Base-by-base conservation (phyloP, 1,284 basidiomycete species). In the Porodaedalea pini region DNA sequence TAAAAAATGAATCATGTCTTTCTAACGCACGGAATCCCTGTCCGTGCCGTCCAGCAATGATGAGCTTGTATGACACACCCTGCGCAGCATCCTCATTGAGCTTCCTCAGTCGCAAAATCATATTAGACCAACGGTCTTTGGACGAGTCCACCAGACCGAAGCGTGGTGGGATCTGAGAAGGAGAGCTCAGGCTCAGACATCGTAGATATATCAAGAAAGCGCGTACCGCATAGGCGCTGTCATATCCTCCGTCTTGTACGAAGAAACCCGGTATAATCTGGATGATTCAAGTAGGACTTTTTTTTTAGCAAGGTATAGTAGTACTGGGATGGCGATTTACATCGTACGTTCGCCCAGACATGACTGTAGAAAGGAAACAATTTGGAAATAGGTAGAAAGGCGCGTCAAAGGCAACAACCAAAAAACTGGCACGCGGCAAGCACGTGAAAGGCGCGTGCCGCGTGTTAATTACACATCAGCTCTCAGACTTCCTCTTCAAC, bases 1-100 rank as follows among this genome's bases (percentile, higher is more conserved):
- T 48, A 17, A 13, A 7, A 13, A 19, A 27, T 25, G 15, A 11
- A 7, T 7, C 6, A n/a, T n/a, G 41, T 6, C 31, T 43, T 19
- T 31, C 13, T 13, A 1, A 75, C 85, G 63, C 65, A 85, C 83
- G 85, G 62, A 72, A 81, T 34, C 89, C 90, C 71, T 91, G 73
- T 0, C 90, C 90, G 62, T 92, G 89, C 60, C 90, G 73, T 2
- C 80, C 80, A 11, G 90, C 67, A 58, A 83, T 82, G 56, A 90
- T 74, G 8, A 89, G 75, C 65, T 89, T 91, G 69, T 82, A 81
- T 3, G 70, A 69, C 8, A 73, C 74, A 2, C 70, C 68, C 0
- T 63, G 59, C 4, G 73, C 67, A 1, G 78, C 73, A 0, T 69
- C 63, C 4, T 64, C 57, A 58, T 87, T 85, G 47, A 90, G 66